Evolutionary conservation across 1,284 basidiomycete species (phyloP).

Genomic region (Cutaneotrichosporon spelunceum): DNA sequence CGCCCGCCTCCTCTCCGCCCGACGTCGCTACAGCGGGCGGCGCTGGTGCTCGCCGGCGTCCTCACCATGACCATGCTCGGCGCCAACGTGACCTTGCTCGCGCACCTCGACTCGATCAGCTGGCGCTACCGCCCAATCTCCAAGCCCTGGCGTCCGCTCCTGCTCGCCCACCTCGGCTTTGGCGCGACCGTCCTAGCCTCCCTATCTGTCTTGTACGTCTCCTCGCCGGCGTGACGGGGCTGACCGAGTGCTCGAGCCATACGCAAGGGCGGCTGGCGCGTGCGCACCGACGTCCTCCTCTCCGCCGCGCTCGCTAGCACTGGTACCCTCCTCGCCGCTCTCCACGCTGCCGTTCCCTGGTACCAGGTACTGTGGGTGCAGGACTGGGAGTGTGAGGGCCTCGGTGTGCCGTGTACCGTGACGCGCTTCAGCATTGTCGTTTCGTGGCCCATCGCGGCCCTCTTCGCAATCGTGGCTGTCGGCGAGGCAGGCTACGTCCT

Average conservation of each 20-base stretch:
- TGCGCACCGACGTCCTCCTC: not conserved
- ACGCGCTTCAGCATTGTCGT: not conserved
- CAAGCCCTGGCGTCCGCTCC: not conserved
- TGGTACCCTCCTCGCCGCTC: not conserved
- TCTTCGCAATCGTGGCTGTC: not conserved
- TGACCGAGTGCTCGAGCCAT: not conserved
- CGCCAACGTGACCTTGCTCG: not conserved
- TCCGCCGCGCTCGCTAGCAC: not conserved
- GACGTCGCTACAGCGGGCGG: not conserved
- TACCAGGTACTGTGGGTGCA: not conserved
- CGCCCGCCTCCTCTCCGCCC: not conserved
- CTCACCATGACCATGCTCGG: not conserved
- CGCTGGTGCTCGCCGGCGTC: not conserved
- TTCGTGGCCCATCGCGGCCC: not conserved
- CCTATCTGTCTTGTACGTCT: not conserved
- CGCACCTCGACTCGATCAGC: not conserved
- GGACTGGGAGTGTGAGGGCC: not conserved
- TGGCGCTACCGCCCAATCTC: not conserved
- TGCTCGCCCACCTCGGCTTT: not conserved
- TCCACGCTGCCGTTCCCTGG: not conserved
- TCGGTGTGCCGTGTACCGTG: not conserved
- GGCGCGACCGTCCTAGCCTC: not conserved
- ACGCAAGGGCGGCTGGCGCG: not conserved
- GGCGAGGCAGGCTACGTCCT: not conserved
- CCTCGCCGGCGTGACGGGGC: not conserved